Evolutionary conservation across 2,329 filamentous ascomycete species (phyloP).

Genomic region (Colletotrichum paranaense): DNA sequence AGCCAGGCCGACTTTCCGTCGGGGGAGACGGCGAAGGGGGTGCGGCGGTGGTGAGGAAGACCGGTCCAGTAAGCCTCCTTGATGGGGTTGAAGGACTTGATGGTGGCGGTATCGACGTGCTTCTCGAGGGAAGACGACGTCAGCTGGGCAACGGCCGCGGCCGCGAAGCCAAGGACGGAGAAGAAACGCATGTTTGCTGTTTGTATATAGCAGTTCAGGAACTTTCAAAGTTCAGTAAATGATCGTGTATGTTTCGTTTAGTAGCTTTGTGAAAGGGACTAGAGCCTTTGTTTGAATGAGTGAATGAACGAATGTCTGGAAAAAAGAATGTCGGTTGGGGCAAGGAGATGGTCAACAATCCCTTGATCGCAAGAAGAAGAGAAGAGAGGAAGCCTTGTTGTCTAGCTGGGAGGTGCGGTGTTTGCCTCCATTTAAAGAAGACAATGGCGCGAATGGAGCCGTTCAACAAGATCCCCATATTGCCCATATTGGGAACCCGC

Average conservation of each 20-base stretch:
- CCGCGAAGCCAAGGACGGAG: slow-evolving; percentile 26
- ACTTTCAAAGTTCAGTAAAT: slow-evolving; percentile 25
- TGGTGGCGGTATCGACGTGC: slow-evolving; percentile 55
- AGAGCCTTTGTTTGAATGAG: slow-evolving; percentile 14
- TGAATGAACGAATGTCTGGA: slow-evolving; percentile 23
- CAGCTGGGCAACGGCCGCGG: slow-evolving; percentile 35
- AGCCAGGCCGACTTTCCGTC: slow-evolving; percentile 69
- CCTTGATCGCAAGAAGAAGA: slow-evolving; percentile 25
- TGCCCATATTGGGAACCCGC: neutral
- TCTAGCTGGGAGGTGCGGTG: slow-evolving; percentile 3
- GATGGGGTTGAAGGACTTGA: slow-evolving; percentile 65
- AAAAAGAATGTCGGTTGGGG: slow-evolving; percentile 31
- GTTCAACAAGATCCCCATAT: slow-evolving; percentile 9
- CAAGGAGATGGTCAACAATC: slow-evolving; percentile 36
- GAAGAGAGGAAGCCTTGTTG: neutral
- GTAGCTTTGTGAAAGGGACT: neutral
- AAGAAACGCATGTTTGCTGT: slow-evolving; percentile 8
- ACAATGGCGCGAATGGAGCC: slow-evolving; percentile 9
- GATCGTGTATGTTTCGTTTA: slow-evolving; percentile 13
- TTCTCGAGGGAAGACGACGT: slow-evolving; percentile 41
- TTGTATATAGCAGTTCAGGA: neutral
- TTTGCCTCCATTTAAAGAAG: slow-evolving; percentile 24
- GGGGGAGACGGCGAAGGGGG: slow-evolving; percentile 71
- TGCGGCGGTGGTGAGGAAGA: slow-evolving; percentile 70
- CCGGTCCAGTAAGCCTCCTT: slow-evolving; percentile 71